phyloP scores from a whole-genome alignment of 352 stramenopile genomes.

The Paralagenidium karlingii region DNA sequence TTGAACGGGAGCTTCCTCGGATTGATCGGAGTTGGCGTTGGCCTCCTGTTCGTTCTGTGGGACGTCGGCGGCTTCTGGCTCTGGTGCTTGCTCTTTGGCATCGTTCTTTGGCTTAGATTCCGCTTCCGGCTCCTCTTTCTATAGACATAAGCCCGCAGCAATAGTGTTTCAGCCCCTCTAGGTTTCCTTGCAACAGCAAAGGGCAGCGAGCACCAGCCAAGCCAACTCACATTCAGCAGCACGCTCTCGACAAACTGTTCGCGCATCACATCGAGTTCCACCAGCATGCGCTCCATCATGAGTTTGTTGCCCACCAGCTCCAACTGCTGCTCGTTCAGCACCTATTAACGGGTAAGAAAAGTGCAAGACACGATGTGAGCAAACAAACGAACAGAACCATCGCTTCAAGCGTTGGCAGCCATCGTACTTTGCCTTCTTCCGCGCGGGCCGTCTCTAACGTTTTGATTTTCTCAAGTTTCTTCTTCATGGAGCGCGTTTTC shows the following conservation, averaged over 20 bases:
- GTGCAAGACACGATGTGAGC: no score
- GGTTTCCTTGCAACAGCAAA: slow-evolving; percentile 9
- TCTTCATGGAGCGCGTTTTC: slow-evolving; percentile 64
- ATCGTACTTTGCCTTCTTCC: slow-evolving; percentile 29
- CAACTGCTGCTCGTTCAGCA: slow-evolving; percentile 62
- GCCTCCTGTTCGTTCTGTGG: no score
- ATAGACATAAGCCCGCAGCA: no score
- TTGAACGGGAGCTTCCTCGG: not conserved
- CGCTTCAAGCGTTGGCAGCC: not conserved
- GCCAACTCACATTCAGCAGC: no score
- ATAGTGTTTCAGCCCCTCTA: no score
- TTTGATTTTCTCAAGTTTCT: slow-evolving; percentile 82
- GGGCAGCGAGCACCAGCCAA: not conserved
- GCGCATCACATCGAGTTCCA: slow-evolving; percentile 57
- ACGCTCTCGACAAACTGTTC: slow-evolving; percentile 50
- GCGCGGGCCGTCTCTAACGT: slow-evolving; percentile 28
- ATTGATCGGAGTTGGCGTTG: no score
- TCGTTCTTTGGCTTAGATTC: not conserved
- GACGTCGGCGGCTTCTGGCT: not conserved
- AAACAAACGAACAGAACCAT: slow-evolving; percentile 1
- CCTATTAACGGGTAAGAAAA: slow-evolving; percentile 3
- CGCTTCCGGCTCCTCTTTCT: slow-evolving; percentile 11
- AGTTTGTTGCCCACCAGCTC: slow-evolving; percentile 53
- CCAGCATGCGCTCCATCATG: slow-evolving; percentile 61
- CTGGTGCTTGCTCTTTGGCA: no score